These are phyloP conservation scores for Postia placenta DNA, from an alignment of 768 basidiomycete genomes.

Conservation along the genomic window DNA sequence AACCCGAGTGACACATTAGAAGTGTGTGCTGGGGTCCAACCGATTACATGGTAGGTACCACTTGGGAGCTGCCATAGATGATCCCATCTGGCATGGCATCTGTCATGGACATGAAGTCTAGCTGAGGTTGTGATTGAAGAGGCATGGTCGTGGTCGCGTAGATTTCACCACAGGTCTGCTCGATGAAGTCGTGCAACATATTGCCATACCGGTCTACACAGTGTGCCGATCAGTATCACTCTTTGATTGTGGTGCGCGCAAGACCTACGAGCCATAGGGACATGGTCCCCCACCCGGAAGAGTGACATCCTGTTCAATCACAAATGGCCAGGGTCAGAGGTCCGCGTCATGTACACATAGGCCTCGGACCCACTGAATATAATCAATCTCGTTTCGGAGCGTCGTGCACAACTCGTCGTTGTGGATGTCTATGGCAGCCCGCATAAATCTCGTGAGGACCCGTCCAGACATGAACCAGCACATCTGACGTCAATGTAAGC, in stretches of 20 bases:
- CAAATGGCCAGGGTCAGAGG: slow-evolving; percentile 1
- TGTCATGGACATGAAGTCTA: neutral
- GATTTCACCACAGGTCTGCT: slow-evolving; percentile 19
- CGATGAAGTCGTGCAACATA: slow-evolving; percentile 42
- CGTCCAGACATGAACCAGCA: slow-evolving; percentile 64
- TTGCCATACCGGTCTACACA: slow-evolving; percentile 44
- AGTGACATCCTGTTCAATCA: slow-evolving; percentile 46
- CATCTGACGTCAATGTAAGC: slow-evolving; percentile 9
- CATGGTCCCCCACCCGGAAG: slow-evolving; percentile 54
- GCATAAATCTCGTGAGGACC: slow-evolving; percentile 60
- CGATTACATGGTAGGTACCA: too few relatives aligned
- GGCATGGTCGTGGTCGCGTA: slow-evolving; percentile 11
- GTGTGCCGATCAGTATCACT: neutral
- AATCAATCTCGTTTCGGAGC: slow-evolving; percentile 58
- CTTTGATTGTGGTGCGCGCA: neutral
- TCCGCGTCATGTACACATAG: neutral
- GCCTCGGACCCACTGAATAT: slow-evolving; percentile 47
- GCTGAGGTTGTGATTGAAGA: neutral
- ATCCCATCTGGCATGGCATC: too few relatives aligned
- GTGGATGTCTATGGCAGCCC: slow-evolving; percentile 53
- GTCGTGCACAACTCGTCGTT: slow-evolving; percentile 52
- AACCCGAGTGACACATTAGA: too few relatives aligned
- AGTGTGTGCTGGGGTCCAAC: too few relatives aligned
- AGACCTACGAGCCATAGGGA: slow-evolving; percentile 53
- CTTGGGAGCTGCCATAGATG: too few relatives aligned